These are phyloP conservation scores for Pezicula neosporulosa DNA, from an alignment of 2,329 filamentous ascomycete genomes.

Conservation along the genomic window DNA sequence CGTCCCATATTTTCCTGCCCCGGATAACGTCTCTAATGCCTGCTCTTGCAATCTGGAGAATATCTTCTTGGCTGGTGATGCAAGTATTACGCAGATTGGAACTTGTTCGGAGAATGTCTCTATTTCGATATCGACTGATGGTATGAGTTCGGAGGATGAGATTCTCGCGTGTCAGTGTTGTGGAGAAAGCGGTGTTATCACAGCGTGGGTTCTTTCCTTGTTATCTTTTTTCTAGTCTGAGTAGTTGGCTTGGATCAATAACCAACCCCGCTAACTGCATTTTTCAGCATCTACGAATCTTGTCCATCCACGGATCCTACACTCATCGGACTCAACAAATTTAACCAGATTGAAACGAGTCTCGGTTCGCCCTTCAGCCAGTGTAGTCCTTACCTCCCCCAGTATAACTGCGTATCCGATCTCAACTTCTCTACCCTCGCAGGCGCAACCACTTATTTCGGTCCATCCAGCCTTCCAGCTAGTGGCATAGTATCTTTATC, in stretches of 20 bases:
- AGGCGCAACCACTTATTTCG: slow-evolving; percentile 15
- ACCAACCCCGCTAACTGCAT: neutral
- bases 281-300: neutral
- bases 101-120: neutral
- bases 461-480: slow-evolving; percentile 18
- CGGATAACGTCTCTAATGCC: slow-evolving; percentile 28
- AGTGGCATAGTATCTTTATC: slow-evolving; percentile 29
- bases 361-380: slow-evolving; percentile 16
- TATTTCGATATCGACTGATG: neutral
- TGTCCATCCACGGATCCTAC: slow-evolving; percentile 2
- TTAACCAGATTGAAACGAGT: slow-evolving; percentile 1
- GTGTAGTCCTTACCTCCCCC: slow-evolving; percentile 16
- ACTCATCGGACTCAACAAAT: neutral
- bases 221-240: neutral
- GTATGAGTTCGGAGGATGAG: slow-evolving; percentile 8
- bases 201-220: neutral
- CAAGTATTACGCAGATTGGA: slow-evolving; percentile 11
- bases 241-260: neutral
- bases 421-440: slow-evolving; percentile 17
- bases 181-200: slow-evolving; percentile 23
- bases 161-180: slow-evolving; percentile 32
- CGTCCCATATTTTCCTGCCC: slow-evolving; percentile 35
- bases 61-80: slow-evolving; percentile 20
- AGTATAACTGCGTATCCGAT: slow-evolving; percentile 21
- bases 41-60: slow-evolving; percentile 35